Conservation (phyloP, 345 rosid species). For the Populus alba region DNA sequence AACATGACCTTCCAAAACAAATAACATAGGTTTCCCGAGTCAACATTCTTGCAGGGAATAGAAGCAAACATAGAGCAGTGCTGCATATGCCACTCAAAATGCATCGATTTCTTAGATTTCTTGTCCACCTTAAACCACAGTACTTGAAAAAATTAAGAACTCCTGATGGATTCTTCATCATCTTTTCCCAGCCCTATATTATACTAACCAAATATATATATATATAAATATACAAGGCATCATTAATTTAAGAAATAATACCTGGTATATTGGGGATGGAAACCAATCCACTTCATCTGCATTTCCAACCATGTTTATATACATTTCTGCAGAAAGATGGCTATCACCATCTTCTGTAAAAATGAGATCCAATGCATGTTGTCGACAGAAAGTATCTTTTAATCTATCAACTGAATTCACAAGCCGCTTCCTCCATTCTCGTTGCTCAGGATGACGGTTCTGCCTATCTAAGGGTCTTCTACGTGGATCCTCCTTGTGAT, state of each 20-base stretch:
- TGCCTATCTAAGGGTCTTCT: constrained; percentile 81
- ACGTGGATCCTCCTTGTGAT: constrained; percentile 59
- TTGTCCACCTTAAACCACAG: background rate
- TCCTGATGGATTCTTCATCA: background rate
- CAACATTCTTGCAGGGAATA: too few species aligned
- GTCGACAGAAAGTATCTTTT: constrained; percentile 89
- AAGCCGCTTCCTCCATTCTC: constrained; percentile 98
- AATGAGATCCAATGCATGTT: constrained; percentile 96
- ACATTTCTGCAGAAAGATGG: constrained; percentile 88
- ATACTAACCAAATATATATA: background rate
- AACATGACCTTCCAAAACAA: too few species aligned
- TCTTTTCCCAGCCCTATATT: background rate
- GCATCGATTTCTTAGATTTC: too few species aligned
- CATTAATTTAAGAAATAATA: constrained; percentile 17
- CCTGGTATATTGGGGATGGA: constrained; percentile 96
- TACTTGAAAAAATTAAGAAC: background rate
- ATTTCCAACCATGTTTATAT: constrained; percentile 74
- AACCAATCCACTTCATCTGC: constrained; percentile 74
- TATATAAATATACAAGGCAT: background rate
- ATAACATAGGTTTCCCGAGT: too few species aligned
- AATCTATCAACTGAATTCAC: constrained; percentile 77
- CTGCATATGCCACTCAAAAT: too few species aligned
- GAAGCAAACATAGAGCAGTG: too few species aligned
- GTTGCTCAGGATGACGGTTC: constrained; percentile 95
- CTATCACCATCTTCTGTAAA: constrained; percentile 98